These are phyloP conservation scores for Aspergillus carbonarius DNA, from an alignment of 2,329 filamentous ascomycete genomes.

Conservation along the genomic window DNA sequence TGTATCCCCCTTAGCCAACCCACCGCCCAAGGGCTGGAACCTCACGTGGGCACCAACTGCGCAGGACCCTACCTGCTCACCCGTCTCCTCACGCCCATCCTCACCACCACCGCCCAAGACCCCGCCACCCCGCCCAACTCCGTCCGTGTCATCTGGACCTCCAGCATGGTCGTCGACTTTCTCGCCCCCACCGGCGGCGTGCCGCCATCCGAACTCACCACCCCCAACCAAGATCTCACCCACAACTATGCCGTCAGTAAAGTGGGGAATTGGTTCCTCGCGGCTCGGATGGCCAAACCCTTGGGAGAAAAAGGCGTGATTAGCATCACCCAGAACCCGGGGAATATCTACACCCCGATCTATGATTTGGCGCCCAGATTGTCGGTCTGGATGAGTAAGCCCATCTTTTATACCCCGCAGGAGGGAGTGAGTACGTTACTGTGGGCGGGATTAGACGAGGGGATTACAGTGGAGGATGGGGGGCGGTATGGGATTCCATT, in stretches of 20 bases:
- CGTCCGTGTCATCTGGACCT: not conserved
- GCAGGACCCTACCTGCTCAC: not conserved
- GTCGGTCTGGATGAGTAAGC: not conserved
- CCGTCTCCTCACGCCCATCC: not conserved
- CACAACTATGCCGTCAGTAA: not conserved
- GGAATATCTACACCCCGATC: not conserved
- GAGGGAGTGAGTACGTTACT: not conserved
- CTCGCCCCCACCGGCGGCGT: not conserved
- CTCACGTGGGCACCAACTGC: not conserved
- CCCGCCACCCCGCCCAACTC: not conserved
- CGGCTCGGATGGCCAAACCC: not conserved
- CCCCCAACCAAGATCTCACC: not conserved
- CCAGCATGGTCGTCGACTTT: not conserved
- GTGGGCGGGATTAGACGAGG: not conserved
- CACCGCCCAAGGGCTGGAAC: not conserved
- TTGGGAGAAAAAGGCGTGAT: not conserved
- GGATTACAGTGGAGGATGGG: not conserved
- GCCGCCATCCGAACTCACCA: not conserved
- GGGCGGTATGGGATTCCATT: not conserved
- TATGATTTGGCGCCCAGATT: not conserved
- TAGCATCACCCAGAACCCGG: conserved; percentile 1
- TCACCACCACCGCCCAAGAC: not conserved
- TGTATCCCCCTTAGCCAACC: not conserved
- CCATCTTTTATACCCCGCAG: not conserved
- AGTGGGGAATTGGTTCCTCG: not conserved